Percentiles rank a stretch among this genome's conserved stretches.
Conservation (phyloP, 257 asterid species). For the Solanum arcanum region DNA sequence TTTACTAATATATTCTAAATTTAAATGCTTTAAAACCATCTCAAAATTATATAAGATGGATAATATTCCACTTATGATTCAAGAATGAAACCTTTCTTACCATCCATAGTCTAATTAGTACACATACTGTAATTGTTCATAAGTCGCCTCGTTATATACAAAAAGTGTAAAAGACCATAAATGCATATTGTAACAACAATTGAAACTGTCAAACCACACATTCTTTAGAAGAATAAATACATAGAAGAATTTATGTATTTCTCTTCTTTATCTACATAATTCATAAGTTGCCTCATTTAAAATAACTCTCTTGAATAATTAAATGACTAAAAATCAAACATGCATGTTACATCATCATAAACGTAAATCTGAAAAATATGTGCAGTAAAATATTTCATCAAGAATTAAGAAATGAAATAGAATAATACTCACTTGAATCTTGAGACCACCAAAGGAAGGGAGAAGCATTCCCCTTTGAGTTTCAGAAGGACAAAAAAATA, state of each 20-base stretch:
- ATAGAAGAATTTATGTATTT: background rate
- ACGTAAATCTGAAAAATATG: background rate
- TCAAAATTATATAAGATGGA: background rate
- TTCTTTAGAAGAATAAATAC: background rate
- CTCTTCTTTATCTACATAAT: background rate
- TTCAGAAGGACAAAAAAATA: background rate
- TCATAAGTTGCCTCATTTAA: background rate
- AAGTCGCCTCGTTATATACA: background rate
- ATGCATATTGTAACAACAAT: background rate
- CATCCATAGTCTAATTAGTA: background rate
- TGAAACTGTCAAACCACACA: background rate
- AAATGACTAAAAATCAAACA: background rate
- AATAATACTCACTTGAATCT: background rate
- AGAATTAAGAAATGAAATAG: background rate
- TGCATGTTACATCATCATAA: background rate
- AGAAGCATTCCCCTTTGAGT: slow-evolving; percentile 1
- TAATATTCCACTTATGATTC: background rate
- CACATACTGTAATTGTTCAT: background rate
- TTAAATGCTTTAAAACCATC: background rate
- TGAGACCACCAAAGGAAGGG: background rate
- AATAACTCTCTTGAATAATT: background rate
- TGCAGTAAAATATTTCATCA: background rate
- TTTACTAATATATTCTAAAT: background rate
- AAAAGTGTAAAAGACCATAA: background rate
- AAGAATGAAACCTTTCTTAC: background rate